Percentiles rank a stretch among this genome's conserved stretches.
phyloP scores from a whole-genome alignment of 1,284 basidiomycete genomes.

The Moesziomyces globuligerus region DNA sequence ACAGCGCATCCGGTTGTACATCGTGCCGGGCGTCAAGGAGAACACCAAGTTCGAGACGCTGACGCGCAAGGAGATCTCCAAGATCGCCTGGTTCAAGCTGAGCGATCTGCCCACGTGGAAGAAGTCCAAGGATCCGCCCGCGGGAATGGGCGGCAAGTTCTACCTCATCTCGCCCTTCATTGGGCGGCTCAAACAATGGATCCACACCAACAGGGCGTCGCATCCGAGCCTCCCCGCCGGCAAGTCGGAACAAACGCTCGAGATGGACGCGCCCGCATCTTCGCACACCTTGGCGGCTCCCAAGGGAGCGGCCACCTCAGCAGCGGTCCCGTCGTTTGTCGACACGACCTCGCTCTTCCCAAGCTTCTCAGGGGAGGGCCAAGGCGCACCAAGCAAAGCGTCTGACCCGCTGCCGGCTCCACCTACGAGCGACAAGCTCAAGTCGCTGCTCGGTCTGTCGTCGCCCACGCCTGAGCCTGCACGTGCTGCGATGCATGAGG shows the following conservation, averaged over 20 bases:
- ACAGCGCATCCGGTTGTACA: constrained; percentile 87
- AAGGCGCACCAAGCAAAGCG: constrained; percentile 14
- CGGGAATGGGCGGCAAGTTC: constrained; percentile 76
- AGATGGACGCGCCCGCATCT: constrained; percentile 7
- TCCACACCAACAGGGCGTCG: constrained; percentile 56
- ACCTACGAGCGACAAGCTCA: constrained; percentile 51
- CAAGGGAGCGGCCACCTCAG: constrained; percentile 5
- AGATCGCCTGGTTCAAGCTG: constrained; percentile 96
- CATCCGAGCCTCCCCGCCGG: constrained; percentile 37
- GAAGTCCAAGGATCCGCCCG: constrained; percentile 74
- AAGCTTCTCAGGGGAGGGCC: constrained; percentile 26
- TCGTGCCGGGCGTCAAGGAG: constrained; percentile 90
- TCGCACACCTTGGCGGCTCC: constrained; percentile 14
- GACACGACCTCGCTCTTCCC: constrained; percentile 43
- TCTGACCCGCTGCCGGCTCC: constrained; percentile 42
- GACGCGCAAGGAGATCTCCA: constrained; percentile 98
- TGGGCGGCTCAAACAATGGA: constrained; percentile 64
- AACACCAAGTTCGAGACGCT: constrained; percentile 88
- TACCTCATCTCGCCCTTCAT: constrained; percentile 97
- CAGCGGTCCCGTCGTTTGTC: constrained; percentile 33
- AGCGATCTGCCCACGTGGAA: constrained; percentile 93
- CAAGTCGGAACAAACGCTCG: constrained; percentile 15
- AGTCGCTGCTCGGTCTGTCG: constrained; percentile 48
- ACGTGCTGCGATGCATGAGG: neutral
- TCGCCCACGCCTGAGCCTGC: constrained; percentile 30